Evolutionary conservation across 306 rosid species (phyloP).

Genomic region (Malus domestica): ASM211411v1 NC_041793.1:38507001-38507500

Average conservation of each 20-base stretch:
- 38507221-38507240: not conserved
- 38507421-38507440: not conserved
- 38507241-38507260: not conserved
- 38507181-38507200: not conserved
- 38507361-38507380: not conserved
- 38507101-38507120: not conserved
- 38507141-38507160: not conserved
- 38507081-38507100: not conserved
- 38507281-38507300: not conserved
- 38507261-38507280: not conserved
- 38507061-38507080: not conserved
- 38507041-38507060: not conserved
- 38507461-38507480: not conserved
- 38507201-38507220: not conserved
- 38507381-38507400: not conserved
- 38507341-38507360: not conserved
- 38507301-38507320: not conserved
- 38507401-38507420: not conserved
- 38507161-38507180: not conserved
- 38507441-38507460: not conserved
- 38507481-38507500: not conserved
- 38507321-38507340: not conserved
- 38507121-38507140: not conserved
- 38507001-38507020: not conserved
- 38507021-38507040: not conserved